Percentiles rank a stretch among this genome's conserved stretches.
These are phyloP conservation scores for Podila epicladia DNA, from an alignment of 192 early-diverging fungal genomes.

Conservation along the genomic window DNA sequence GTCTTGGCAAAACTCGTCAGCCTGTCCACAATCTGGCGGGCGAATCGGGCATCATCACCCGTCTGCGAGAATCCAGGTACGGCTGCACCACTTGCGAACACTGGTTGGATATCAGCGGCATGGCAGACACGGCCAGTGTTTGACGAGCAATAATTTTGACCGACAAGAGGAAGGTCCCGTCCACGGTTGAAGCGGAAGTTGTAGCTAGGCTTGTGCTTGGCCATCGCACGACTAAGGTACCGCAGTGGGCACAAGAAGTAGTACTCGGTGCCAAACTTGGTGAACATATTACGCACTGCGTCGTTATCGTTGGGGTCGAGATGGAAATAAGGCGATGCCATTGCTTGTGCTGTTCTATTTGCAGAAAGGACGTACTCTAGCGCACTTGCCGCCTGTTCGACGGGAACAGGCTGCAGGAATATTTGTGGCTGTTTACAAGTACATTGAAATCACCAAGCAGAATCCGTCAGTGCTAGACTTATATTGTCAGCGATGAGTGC, in stretches of 20 bases:
- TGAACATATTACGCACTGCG: slow-evolving; percentile 3
- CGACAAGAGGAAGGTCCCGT: neutral
- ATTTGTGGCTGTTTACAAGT: neutral
- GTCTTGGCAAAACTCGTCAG: slow-evolving; percentile 52
- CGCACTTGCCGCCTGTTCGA: neutral
- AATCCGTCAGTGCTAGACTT: no score
- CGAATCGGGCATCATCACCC: slow-evolving; percentile 51
- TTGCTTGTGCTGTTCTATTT: neutral
- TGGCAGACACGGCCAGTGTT: slow-evolving; percentile 21
- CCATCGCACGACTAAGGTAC: slow-evolving; percentile 4
- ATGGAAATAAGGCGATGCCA: slow-evolving; percentile 4
- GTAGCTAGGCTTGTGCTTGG: slow-evolving; percentile 12
- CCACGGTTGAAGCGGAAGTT: slow-evolving; percentile 22
- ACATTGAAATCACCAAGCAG: no score
- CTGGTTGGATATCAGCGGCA: slow-evolving; percentile 10
- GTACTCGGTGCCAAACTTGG: slow-evolving; percentile 5
- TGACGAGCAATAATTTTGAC: slow-evolving; percentile 7
- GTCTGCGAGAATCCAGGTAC: slow-evolving; percentile 10
- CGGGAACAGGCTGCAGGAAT: neutral
- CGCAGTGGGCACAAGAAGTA: slow-evolving; percentile 20
- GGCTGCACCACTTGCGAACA: slow-evolving; percentile 19
- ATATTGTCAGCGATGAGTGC: no score
- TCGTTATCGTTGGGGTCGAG: slow-evolving; percentile 2
- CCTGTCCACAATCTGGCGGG: slow-evolving; percentile 43
- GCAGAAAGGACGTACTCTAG: neutral